A percentile compares a stretch with the other conserved stretches of the same genome.
These are phyloP conservation scores for Citrus maxima DNA, from an alignment of 345 rosid species.

Conservation along the genomic window DNA sequence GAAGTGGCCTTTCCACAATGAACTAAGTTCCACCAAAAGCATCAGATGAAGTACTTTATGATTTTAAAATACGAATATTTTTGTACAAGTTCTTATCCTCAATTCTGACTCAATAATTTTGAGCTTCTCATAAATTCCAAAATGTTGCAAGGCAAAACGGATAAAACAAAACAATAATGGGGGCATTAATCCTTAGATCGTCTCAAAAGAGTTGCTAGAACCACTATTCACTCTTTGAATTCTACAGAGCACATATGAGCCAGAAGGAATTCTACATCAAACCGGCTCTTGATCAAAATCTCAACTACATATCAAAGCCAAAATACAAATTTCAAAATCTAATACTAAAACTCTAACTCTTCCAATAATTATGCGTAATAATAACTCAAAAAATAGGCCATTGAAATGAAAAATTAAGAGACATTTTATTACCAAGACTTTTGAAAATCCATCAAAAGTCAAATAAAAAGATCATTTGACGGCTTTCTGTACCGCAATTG, in stretches of 20 bases:
- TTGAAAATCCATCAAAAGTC: not conserved
- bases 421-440: not conserved
- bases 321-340: not conserved
- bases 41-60: not conserved
- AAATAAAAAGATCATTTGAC: not conserved
- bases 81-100: not conserved
- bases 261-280: no score
- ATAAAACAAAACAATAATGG: not conserved
- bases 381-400: not conserved
- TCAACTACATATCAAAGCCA: not conserved
- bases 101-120: not conserved
- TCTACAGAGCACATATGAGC: constrained; percentile 79
- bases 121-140: not conserved
- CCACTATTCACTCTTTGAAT: constrained; percentile 98
- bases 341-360: not conserved
- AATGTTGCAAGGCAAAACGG: not conserved
- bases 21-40: not conserved
- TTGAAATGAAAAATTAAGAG: not conserved
- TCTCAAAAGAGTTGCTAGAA: constrained; percentile 86
- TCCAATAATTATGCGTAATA: not conserved
- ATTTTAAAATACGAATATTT: not conserved
- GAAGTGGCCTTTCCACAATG: no score
- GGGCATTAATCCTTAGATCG: constrained; percentile 20
- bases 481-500: no score
- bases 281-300: constrained; percentile 1